These are phyloP conservation scores for Termitomyces sp. DNA, from an alignment of 768 basidiomycete genomes.

Conservation along the genomic window DNA sequence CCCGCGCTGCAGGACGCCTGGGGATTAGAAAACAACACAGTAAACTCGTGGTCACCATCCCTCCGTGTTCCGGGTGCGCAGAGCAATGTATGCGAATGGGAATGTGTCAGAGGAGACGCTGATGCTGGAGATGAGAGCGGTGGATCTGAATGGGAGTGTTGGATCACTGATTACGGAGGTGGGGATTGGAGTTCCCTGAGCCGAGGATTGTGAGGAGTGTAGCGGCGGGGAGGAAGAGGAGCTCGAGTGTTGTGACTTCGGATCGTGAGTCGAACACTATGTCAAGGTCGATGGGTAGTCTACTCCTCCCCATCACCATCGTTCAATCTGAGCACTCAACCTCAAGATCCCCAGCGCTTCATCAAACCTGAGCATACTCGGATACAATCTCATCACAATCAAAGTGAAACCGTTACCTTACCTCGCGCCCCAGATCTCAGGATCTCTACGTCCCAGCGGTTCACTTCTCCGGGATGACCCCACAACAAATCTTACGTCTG, in stretches of 20 bases:
- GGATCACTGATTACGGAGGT: conserved; percentile 44
- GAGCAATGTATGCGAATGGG: conserved; percentile 10
- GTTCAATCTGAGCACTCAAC: conserved; percentile 20
- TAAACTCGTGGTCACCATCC: conserved; percentile 45
- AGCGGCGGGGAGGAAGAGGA: conserved; percentile 40
- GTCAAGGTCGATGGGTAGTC: conserved; percentile 13
- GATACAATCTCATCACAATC: conserved; percentile 18
- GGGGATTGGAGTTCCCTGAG: conserved; percentile 38
- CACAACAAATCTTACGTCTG: conserved; percentile 8
- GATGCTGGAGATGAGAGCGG: conserved; percentile 44
- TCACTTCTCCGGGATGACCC: conserved; percentile 23
- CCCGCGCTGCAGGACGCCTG: conserved; percentile 49
- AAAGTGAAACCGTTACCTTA: conserved; percentile 15
- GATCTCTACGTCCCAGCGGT: conserved; percentile 39
- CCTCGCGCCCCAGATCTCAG: conserved; percentile 47
- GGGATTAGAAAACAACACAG: conserved; percentile 44
- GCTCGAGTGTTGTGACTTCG: conserved; percentile 29
- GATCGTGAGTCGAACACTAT: conserved; percentile 21
- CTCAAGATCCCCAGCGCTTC: conserved; percentile 24
- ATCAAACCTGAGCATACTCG: conserved; percentile 24
- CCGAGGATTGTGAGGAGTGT: conserved; percentile 57
- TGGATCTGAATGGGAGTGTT: conserved; percentile 45
- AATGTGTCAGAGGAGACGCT: conserved; percentile 64
- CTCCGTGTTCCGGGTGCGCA: background rate
- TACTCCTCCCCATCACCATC: conserved; percentile 26